These are phyloP conservation scores for Radiomyces spectabilis DNA, from an alignment of 192 early-diverging fungal genomes.

Conservation along the genomic window DNA sequence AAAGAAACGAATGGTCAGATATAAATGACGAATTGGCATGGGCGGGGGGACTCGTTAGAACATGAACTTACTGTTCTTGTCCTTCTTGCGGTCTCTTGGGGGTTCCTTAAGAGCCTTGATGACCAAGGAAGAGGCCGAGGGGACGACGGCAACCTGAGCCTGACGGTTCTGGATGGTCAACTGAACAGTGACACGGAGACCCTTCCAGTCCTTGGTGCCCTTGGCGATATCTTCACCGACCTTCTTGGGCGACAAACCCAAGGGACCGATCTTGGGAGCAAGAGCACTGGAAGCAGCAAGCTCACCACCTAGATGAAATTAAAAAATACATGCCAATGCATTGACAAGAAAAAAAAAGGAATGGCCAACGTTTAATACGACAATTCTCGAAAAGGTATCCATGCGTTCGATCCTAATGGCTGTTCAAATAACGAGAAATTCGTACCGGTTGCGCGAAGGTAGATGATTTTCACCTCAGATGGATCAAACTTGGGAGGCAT, in stretches of 20 bases:
- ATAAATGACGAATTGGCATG: too few relatives aligned
- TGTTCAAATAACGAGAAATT: background rate
- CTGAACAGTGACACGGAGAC: constrained; percentile 95
- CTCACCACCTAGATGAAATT: constrained; percentile 14
- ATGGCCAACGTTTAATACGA: background rate
- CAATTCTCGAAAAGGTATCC: background rate
- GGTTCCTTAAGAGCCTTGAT: constrained; percentile 98
- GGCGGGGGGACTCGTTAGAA: background rate
- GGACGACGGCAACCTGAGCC: constrained; percentile 92
- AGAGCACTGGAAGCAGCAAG: constrained; percentile 95
- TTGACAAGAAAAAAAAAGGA: background rate
- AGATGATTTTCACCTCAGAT: constrained; percentile 71
- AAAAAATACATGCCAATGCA: too few relatives aligned
- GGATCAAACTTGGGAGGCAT: constrained; percentile 87
- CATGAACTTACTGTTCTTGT: constrained; percentile 87
- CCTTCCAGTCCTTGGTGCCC: constrained; percentile 98
- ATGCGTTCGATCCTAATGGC: background rate
- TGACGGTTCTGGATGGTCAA: constrained; percentile 99
- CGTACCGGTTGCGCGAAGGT: constrained; percentile 85
- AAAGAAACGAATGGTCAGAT: background rate
- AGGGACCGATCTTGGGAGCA: constrained; percentile 95
- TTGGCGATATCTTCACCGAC: constrained; percentile 99
- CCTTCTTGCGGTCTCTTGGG: constrained; percentile 97
- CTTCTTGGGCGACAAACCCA: constrained; percentile 99
- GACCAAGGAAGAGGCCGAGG: constrained; percentile 92